A percentile compares a stretch with the other conserved stretches of the same genome.
phyloP scores from a whole-genome alignment of 495 filamentous ascomycete species.

The Neurospora sp. region DNA sequence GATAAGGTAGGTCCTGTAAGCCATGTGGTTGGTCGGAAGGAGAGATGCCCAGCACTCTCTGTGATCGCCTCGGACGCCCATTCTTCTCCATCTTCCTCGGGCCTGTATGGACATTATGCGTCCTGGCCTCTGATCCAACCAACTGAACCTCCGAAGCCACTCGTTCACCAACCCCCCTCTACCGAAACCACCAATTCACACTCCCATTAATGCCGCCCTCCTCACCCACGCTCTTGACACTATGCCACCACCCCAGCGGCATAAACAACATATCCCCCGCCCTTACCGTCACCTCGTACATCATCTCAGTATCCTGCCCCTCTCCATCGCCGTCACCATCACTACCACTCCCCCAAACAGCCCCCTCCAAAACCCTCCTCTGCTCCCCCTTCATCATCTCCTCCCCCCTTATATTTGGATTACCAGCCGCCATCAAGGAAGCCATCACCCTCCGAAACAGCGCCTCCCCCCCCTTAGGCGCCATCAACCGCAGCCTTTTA shows the following conservation, averaged over 20 bases:
- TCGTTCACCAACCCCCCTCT: not conserved
- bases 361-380: slow-evolving; percentile 50
- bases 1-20: not conserved
- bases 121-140: not conserved
- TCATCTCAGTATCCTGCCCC: slow-evolving; percentile 6
- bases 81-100: not conserved
- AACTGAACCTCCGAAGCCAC: not conserved
- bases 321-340: not conserved
- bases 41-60: not conserved
- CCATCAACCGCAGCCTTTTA: slow-evolving; percentile 64
- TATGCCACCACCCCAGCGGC: slow-evolving; percentile 94
- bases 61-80: not conserved
- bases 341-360: slow-evolving; percentile 51
- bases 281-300: slow-evolving; percentile 42
- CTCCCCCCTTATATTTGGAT: slow-evolving; percentile 56
- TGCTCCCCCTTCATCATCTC: slow-evolving; percentile 88
- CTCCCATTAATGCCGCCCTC: slow-evolving; percentile 31
- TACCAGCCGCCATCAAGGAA: slow-evolving; percentile 33
- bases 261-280: slow-evolving; percentile 76
- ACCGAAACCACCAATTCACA: slow-evolving; percentile 89
- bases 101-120: no score
- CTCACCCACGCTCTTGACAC: slow-evolving; percentile 53
- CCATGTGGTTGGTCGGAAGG: not conserved
- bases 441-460: slow-evolving; percentile 51
- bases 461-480: slow-evolving; percentile 46